These are phyloP conservation scores for Thamnidium elegans DNA, from an alignment of 192 early-diverging fungal species.

Conservation along the genomic window DNA sequence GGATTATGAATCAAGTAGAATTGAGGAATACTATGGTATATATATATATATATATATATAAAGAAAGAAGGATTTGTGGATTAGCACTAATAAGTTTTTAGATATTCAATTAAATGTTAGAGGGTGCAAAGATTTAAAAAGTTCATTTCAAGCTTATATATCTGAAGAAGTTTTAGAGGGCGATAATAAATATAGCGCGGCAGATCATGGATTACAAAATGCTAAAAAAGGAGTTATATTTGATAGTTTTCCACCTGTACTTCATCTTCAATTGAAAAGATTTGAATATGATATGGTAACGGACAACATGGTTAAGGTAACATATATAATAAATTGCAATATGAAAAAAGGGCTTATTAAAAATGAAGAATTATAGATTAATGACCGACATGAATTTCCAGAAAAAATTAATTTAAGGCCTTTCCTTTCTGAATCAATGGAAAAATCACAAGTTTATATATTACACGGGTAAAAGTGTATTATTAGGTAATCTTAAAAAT, in stretches of 20 bases:
- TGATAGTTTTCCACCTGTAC: conserved; percentile 86
- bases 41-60: neutral
- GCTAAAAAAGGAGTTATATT: conserved; percentile 98
- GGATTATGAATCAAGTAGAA: conserved; percentile 88
- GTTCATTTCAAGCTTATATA: conserved; percentile 90
- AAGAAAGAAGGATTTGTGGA: neutral
- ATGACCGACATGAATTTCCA: conserved; percentile 96
- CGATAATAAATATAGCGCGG: conserved; percentile 93
- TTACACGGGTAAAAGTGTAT: conserved; percentile 61
- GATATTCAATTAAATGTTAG: conserved; percentile 98
- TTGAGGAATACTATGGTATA: conserved; percentile 89
- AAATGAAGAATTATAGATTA: conserved; percentile 54
- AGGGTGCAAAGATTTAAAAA: conserved; percentile 77
- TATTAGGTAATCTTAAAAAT: neutral
- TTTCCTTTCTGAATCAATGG: conserved; percentile 67
- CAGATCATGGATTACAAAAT: conserved; percentile 90
- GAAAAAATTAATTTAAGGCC: conserved; percentile 75
- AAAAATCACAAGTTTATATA: conserved; percentile 58
- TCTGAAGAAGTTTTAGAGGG: conserved; percentile 90
- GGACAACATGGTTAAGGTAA: conserved; percentile 73
- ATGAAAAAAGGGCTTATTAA: neutral
- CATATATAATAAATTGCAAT: neutral
- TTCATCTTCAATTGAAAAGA: conserved; percentile 95
- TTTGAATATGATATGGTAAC: conserved; percentile 96
- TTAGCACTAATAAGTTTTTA: conserved; percentile 21